A percentile compares a stretch with the other conserved stretches of the same genome.
These are phyloP conservation scores for Silene conica DNA, from an alignment of 148 eudicot genomes.

Conservation along the genomic window DNA sequence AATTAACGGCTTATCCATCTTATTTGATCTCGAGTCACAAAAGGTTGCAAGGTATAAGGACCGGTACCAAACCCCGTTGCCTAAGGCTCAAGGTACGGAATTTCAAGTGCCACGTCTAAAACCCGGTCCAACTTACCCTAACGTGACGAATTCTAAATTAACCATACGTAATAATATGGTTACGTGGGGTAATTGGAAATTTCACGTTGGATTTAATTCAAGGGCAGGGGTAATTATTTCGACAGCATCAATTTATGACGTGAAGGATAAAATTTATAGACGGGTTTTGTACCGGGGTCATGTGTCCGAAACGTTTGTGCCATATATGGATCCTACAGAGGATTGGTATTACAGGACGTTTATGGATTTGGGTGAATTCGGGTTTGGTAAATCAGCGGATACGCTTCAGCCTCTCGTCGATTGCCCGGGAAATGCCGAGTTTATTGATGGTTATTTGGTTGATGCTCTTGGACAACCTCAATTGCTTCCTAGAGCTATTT, in stretches of 20 bases:
- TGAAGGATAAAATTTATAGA: slow-evolving; percentile 28
- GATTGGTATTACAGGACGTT: slow-evolving; percentile 83
- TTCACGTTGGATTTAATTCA: slow-evolving; percentile 62
- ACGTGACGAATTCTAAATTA: slow-evolving; percentile 26
- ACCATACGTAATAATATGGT: slow-evolving; percentile 41
- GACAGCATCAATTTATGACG: slow-evolving; percentile 56
- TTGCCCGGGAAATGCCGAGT: slow-evolving; percentile 61
- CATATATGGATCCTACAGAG: slow-evolving; percentile 75
- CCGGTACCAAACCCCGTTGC: slow-evolving; percentile 44
- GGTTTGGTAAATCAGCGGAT: slow-evolving; percentile 68
- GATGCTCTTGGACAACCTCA: slow-evolving; percentile 53
- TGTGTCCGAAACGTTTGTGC: slow-evolving; percentile 82
- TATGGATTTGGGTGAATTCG: slow-evolving; percentile 80
- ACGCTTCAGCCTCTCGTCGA: slow-evolving; percentile 52
- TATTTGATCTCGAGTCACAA: slow-evolving; percentile 50
- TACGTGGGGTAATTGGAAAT: slow-evolving; percentile 71
- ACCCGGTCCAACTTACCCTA: slow-evolving; percentile 28
- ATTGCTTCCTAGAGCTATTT: slow-evolving; percentile 42
- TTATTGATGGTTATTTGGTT: slow-evolving; percentile 63
- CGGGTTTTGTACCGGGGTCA: slow-evolving; percentile 74
- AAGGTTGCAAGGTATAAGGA: slow-evolving; percentile 34
- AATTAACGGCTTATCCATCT: slow-evolving; percentile 52
- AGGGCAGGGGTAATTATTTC: slow-evolving; percentile 76
- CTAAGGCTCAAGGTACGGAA: slow-evolving; percentile 56
- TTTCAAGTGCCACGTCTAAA: slow-evolving; percentile 30